phyloP scores from a whole-genome alignment of 1,284 basidiomycete species.

The Malassezia slooffiae region DNA sequence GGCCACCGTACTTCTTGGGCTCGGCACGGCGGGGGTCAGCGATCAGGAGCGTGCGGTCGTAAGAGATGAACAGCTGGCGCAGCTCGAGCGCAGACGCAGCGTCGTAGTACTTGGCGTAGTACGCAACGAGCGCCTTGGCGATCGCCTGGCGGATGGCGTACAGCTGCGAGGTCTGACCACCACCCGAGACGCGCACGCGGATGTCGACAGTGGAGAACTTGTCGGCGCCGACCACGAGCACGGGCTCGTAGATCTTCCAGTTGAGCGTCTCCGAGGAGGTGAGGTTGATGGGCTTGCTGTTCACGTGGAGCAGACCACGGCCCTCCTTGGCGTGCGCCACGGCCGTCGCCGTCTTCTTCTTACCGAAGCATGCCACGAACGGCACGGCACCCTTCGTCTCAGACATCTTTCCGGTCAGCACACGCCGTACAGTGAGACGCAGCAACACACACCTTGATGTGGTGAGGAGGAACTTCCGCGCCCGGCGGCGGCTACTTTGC shows the following conservation, averaged over 20 bases:
- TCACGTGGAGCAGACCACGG: constrained; percentile 91
- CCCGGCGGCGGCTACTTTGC: too few species aligned
- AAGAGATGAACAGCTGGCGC: constrained; percentile 41
- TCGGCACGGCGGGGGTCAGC: constrained; percentile 97
- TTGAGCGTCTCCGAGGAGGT: constrained; percentile 81
- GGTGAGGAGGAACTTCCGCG: constrained; percentile 20
- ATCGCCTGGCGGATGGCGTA: constrained; percentile 99
- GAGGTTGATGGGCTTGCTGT: constrained; percentile 90
- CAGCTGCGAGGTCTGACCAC: constrained; percentile 97
- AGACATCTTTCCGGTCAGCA: constrained; percentile 11
- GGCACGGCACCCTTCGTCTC: constrained; percentile 25
- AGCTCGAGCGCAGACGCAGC: constrained; percentile 67
- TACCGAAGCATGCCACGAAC: constrained; percentile 48
- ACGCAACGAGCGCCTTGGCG: constrained; percentile 91
- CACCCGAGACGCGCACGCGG: constrained; percentile 94
- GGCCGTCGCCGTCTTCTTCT: constrained; percentile 48
- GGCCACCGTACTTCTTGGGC: constrained; percentile 70
- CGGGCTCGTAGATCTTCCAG: constrained; percentile 87
- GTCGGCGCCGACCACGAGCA: constrained; percentile 46
- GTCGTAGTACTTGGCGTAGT: constrained; percentile 96
- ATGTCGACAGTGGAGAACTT: constrained; percentile 62
- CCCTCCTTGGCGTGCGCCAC: constrained; percentile 57
- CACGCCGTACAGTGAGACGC: too few species aligned
- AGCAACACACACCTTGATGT: constrained; percentile 30
- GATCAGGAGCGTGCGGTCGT: constrained; percentile 72